Evolutionary conservation across 2,329 filamentous ascomycete genomes (phyloP).

Genomic region (Emmonsiellopsis sp.): DNA sequence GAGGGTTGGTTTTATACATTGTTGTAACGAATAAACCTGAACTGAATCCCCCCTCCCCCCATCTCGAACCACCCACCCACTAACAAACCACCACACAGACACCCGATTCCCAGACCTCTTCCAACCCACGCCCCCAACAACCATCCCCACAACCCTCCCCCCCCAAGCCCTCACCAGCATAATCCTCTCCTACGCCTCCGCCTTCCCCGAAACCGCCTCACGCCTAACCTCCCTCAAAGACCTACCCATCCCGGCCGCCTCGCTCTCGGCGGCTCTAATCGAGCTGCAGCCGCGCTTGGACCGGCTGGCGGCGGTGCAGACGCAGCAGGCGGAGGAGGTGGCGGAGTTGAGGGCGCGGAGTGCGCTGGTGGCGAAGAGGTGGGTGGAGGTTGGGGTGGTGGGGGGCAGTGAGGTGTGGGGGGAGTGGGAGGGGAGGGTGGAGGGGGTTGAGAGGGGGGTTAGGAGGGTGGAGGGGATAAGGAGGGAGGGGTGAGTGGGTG

Average conservation of each 20-base stretch:
- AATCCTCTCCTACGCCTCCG: conserved; percentile 35
- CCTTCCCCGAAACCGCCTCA: conserved; percentile 39
- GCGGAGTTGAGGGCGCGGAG: conserved; percentile 34
- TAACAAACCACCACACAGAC: conserved; percentile 17
- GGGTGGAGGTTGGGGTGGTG: conserved; percentile 66
- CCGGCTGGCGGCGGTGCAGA: conserved; percentile 25
- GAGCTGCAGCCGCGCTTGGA: conserved; percentile 34
- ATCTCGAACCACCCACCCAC: neutral
- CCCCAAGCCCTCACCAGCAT: conserved; percentile 29
- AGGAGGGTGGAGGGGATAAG: conserved; percentile 52
- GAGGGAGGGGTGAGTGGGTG: conserved; percentile 37
- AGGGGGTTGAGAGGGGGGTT: conserved; percentile 55
- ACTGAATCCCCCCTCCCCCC: too few species aligned
- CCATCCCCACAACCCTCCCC: conserved; percentile 26
- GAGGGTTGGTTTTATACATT: too few species aligned
- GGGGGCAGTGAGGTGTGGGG: conserved; percentile 59
- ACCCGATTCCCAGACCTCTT: conserved; percentile 34
- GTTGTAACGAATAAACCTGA: too few species aligned
- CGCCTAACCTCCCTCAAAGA: conserved; percentile 40
- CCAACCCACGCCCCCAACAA: conserved; percentile 18
- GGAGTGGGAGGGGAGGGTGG: conserved; percentile 59
- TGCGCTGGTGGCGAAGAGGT: conserved; percentile 49
- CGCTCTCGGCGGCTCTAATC: conserved; percentile 32
- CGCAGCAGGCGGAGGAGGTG: conserved; percentile 29
- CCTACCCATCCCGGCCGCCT: conserved; percentile 35